A percentile compares a stretch with the other conserved stretches of the same genome.
Evolutionary conservation across 2,329 filamentous ascomycete species (phyloP).

Genomic region (Neopestalotiopsis sp.): DNA sequence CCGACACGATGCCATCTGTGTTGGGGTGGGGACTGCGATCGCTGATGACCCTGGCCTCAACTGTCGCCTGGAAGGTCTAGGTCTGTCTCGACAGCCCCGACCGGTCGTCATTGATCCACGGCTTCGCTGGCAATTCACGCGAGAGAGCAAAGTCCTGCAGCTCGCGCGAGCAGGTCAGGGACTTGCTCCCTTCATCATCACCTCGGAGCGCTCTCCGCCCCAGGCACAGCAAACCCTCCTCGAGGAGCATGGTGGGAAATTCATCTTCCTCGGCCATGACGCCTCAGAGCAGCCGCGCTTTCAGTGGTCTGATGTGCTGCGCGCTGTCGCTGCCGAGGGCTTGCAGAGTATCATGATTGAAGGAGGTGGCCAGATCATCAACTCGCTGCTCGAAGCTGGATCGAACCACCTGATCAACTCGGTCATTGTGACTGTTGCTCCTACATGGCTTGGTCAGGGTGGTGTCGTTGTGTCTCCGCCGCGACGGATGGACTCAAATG

Average conservation of each 20-base stretch:
- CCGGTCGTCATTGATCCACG: conserved; percentile 83
- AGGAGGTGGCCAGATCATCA: conserved; percentile 83
- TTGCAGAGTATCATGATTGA: conserved; percentile 89
- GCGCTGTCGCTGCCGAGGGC: conserved; percentile 60
- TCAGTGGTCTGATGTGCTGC: conserved; percentile 69
- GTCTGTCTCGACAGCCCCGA: conserved; percentile 65
- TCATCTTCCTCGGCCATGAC: conserved; percentile 43
- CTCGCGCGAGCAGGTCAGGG: conserved; percentile 69
- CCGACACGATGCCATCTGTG: conserved; percentile 80
- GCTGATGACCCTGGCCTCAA: conserved; percentile 88
- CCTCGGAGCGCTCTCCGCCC: conserved; percentile 51
- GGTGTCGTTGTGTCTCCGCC: conserved; percentile 80
- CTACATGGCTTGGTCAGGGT: conserved; percentile 84
- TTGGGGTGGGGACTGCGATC: conserved; percentile 83
- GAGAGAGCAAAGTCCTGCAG: conserved; percentile 67
- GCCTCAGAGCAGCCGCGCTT: conserved; percentile 39
- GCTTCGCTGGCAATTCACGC: conserved; percentile 71
- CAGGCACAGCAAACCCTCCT: conserved; percentile 47
- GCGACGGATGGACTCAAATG: conserved; percentile 53
- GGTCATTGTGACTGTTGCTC: conserved; percentile 87
- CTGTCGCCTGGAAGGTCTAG: conserved; percentile 63
- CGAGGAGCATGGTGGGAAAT: conserved; percentile 57
- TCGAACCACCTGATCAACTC: conserved; percentile 71
- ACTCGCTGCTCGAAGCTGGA: conserved; percentile 71
- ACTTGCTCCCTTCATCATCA: conserved; percentile 75